These are phyloP conservation scores for Lanmaoa rubissima DNA, from an alignment of 768 basidiomycete species.

Conservation along the genomic window DNA sequence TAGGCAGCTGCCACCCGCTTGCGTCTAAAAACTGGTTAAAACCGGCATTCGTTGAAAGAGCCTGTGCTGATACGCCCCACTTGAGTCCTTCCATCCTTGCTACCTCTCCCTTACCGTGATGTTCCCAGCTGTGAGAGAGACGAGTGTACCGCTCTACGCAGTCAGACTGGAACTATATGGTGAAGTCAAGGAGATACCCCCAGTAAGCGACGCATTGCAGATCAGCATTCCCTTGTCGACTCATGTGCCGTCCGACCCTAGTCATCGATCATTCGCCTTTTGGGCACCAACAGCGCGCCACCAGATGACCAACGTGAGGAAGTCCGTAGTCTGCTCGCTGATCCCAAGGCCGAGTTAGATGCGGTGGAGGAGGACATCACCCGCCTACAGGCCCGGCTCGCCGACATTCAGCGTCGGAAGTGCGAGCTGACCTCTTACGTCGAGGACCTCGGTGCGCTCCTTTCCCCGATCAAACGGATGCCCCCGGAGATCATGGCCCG, in stretches of 20 bases:
- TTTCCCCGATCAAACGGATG: slow-evolving; percentile 33
- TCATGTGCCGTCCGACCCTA: slow-evolving; percentile 3
- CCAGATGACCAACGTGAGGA: slow-evolving; percentile 29
- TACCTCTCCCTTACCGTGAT: slow-evolving; percentile 4
- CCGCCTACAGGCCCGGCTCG: slow-evolving; percentile 31
- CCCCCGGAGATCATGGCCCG: slow-evolving; percentile 34
- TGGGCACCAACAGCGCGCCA: slow-evolving; percentile 28
- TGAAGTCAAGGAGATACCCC: slow-evolving; percentile 29
- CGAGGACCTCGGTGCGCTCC: slow-evolving; percentile 34
- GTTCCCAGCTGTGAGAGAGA: slow-evolving; percentile 21
- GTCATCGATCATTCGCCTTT: slow-evolving; percentile 32
- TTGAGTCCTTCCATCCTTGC: neutral
- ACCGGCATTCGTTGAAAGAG: neutral
- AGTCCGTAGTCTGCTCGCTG: slow-evolving; percentile 22
- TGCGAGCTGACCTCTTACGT: slow-evolving; percentile 28
- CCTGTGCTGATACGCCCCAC: neutral
- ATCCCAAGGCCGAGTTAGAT: slow-evolving; percentile 28
- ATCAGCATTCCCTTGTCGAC: slow-evolving; percentile 1
- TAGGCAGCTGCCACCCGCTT: slow-evolving; percentile 9
- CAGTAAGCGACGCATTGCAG: slow-evolving; percentile 16
- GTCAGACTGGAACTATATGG: slow-evolving; percentile 27
- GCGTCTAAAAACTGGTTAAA: slow-evolving; percentile 11
- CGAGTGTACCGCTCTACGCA: slow-evolving; percentile 24
- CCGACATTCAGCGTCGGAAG: slow-evolving; percentile 29
- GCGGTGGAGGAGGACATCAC: slow-evolving; percentile 26